These are phyloP conservation scores for Capsella rubella DNA, from an alignment of 441 rosid species.

Conservation along the genomic window DNA sequence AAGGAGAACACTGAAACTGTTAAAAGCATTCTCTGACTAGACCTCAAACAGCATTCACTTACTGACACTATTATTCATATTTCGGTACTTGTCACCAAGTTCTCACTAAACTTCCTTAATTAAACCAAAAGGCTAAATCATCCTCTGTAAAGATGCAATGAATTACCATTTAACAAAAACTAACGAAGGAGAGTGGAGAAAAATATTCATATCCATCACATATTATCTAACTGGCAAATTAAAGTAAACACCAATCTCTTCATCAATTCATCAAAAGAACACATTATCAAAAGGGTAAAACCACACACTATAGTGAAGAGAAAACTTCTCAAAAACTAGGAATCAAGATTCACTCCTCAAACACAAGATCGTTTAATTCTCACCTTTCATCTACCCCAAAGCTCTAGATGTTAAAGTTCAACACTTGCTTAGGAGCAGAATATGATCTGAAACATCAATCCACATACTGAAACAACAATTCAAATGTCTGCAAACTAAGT, in stretches of 20 bases:
- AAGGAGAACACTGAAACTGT: no score
- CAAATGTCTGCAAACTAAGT: slow-evolving; percentile 2
- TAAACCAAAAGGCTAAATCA: background rate
- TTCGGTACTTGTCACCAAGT: background rate
- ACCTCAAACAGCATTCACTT: background rate
- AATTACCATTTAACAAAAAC: background rate
- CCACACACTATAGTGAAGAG: background rate
- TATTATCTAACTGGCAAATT: no score
- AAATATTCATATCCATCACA: background rate
- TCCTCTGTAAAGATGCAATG: background rate
- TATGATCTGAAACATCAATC: slow-evolving; percentile 18
- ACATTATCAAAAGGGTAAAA: background rate
- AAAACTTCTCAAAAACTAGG: background rate
- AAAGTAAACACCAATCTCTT: background rate
- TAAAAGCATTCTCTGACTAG: no score
- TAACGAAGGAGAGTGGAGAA: background rate
- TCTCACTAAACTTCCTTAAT: background rate
- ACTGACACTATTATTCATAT: background rate
- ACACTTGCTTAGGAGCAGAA: background rate
- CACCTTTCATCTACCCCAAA: background rate
- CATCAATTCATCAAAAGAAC: background rate
- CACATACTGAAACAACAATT: background rate
- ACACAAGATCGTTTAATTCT: background rate
- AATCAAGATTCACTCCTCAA: background rate
- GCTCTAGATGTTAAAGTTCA: background rate